phyloP scores from a whole-genome alignment of 1,139 yeast species.

The Suhomyces coccinellae region DNA sequence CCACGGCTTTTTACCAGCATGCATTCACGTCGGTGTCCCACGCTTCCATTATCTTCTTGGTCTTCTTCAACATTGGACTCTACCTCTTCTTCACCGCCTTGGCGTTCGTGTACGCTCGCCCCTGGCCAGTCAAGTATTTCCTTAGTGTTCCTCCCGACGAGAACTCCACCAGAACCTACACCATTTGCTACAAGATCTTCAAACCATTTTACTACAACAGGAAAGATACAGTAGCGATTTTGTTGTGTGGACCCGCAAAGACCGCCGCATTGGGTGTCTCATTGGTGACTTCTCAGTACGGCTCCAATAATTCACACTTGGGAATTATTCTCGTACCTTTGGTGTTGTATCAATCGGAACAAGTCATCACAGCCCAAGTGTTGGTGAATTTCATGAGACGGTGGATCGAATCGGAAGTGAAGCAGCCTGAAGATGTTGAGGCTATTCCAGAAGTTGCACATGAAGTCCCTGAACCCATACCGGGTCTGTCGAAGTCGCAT shows the following conservation, averaged over 20 bases:
- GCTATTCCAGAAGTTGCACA: background rate
- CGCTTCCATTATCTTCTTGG: constrained; percentile 68
- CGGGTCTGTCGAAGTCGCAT: background rate
- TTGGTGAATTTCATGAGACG: constrained; percentile 62
- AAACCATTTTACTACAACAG: constrained; percentile 71
- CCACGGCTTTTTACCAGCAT: constrained; percentile 81
- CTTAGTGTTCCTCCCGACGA: constrained; percentile 50
- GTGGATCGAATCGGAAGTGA: constrained; percentile 57
- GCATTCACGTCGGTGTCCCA: constrained; percentile 75
- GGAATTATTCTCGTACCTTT: constrained; percentile 79
- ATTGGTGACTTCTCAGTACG: constrained; percentile 76
- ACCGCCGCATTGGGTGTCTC: constrained; percentile 92
- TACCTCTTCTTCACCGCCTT: constrained; percentile 71
- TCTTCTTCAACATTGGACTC: constrained; percentile 78
- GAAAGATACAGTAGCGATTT: constrained; percentile 71
- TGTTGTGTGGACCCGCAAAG: constrained; percentile 91
- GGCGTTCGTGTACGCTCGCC: constrained; percentile 61
- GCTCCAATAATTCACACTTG: constrained; percentile 55
- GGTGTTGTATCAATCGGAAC: constrained; percentile 83
- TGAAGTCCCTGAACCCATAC: background rate
- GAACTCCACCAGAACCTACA: constrained; percentile 44
- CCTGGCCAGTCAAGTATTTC: constrained; percentile 47
- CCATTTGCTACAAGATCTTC: constrained; percentile 38
- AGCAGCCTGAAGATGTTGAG: constrained; percentile 9
- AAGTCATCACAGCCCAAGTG: constrained; percentile 74